A percentile compares a stretch with the other conserved stretches of the same genome.
phyloP scores from a whole-genome alignment of 352 stramenopile genomes.

The Phytophthora tubulina region DNA sequence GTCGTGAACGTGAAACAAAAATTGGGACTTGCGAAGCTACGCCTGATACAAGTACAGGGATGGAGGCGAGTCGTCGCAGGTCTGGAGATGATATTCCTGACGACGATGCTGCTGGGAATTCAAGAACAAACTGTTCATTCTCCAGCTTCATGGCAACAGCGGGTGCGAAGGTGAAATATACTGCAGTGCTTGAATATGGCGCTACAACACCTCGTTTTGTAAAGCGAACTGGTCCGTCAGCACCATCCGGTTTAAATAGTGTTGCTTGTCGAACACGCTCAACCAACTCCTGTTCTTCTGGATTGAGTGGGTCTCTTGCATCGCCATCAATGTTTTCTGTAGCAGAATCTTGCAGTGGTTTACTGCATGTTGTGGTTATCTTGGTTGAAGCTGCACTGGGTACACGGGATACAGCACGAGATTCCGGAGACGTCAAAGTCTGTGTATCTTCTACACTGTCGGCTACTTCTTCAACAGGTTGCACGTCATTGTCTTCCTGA shows the following conservation, averaged over 20 bases:
- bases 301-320: constrained; percentile 25
- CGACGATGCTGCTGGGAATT: constrained; percentile 40
- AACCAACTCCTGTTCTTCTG: constrained; percentile 50
- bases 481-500: constrained; percentile 16
- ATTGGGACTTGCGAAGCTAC: constrained; percentile 56
- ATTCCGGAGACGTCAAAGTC: background rate
- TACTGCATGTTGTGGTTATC: background rate
- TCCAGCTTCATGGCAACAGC: constrained; percentile 46
- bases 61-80: constrained; percentile 15
- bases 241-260: constrained; percentile 52
- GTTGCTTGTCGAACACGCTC: constrained; percentile 38
- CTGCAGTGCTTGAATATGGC: constrained; percentile 52
- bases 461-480: background rate
- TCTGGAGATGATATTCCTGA: constrained; percentile 22
- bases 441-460: background rate
- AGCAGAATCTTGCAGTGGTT: background rate
- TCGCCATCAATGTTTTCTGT: background rate
- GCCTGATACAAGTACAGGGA: constrained; percentile 28
- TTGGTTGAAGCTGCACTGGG: constrained; percentile 18
- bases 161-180: constrained; percentile 76
- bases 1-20: constrained; percentile 40
- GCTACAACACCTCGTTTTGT: constrained; percentile 52
- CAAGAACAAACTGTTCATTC: constrained; percentile 45
- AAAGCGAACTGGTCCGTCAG: constrained; percentile 53
- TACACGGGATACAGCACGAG: constrained; percentile 2